Conservation (phyloP, 2,329 filamentous ascomycete genomes). For the Paracoccidioides lutzii region DNA sequence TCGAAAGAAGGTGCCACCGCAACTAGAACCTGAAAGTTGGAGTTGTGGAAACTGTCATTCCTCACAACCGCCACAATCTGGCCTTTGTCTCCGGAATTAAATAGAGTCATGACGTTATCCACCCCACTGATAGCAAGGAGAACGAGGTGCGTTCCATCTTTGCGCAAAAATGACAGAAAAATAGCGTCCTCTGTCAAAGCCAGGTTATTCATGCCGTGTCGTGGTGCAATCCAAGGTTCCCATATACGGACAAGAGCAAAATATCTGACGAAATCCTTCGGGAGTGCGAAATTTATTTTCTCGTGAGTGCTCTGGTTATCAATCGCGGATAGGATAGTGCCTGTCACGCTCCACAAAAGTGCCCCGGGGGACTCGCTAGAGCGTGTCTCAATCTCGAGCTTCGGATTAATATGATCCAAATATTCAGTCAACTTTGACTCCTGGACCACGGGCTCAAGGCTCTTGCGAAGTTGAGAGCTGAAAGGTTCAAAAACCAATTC, state of each 20-base stretch:
- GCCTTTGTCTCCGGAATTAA: constrained; percentile 53
- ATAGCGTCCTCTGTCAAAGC: constrained; percentile 64
- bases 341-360: constrained; percentile 39
- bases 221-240: constrained; percentile 77
- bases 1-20: constrained; percentile 63
- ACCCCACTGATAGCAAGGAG: constrained; percentile 66
- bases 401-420: constrained; percentile 22
- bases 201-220: constrained; percentile 60
- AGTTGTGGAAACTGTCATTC: constrained; percentile 51
- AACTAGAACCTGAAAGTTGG: constrained; percentile 51
- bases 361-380: constrained; percentile 31
- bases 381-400: constrained; percentile 23
- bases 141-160: constrained; percentile 60
- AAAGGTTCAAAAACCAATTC: constrained; percentile 29
- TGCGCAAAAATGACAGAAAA: constrained; percentile 61
- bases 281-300: constrained; percentile 48
- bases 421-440: constrained; percentile 16
- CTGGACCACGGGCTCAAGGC: not conserved
- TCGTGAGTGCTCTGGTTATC: constrained; percentile 38
- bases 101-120: constrained; percentile 54
- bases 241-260: constrained; percentile 70
- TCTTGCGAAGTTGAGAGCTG: constrained; percentile 5
- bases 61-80: constrained; percentile 55
- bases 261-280: constrained; percentile 57
- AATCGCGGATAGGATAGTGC: constrained; percentile 41